Percentiles rank a stretch among this genome's conserved stretches.
phyloP scores from a whole-genome alignment of 1,284 basidiomycete genomes.

The Heliocybe sulcata region DNA sequence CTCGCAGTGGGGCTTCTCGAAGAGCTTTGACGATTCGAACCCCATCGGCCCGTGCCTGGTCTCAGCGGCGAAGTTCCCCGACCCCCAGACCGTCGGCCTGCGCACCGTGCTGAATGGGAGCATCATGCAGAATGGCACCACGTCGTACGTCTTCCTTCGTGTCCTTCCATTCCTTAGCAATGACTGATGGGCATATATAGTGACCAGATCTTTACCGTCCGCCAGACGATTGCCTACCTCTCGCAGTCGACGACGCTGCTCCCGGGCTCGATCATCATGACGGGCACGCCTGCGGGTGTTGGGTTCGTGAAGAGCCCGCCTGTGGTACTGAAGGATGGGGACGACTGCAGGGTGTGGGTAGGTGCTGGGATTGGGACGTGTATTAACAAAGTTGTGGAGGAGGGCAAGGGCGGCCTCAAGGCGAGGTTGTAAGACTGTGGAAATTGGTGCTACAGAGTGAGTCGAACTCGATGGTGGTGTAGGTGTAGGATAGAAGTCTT shows the following conservation, averaged over 20 bases:
- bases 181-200: conserved; percentile 24
- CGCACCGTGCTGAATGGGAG: conserved; percentile 64
- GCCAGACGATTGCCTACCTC: conserved; percentile 69
- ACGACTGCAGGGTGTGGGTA: conserved; percentile 62
- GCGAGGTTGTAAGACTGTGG: conserved; percentile 31
- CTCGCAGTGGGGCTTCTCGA: conserved; percentile 83
- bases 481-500: not conserved
- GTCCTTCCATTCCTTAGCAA: not conserved
- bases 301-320: conserved; percentile 71
- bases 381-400: conserved; percentile 68
- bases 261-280: conserved; percentile 78
- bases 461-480: not conserved
- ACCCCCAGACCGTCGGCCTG: conserved; percentile 66
- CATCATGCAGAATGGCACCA: conserved; percentile 68
- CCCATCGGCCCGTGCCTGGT: conserved; percentile 77
- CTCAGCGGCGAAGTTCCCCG: conserved; percentile 49
- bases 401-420: conserved; percentile 26
- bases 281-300: conserved; percentile 73
- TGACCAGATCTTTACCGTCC: conserved; percentile 68
- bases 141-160: conserved; percentile 38
- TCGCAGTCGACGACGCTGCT: conserved; percentile 84
- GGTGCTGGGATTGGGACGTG: conserved; percentile 66
- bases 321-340: conserved; percentile 69
- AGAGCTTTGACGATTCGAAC: conserved; percentile 72
- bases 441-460: not conserved